Percentiles rank a stretch among this genome's conserved stretches.
Conservation (phyloP, 352 stramenopile species). For the Phytophthora multivora region DNA sequence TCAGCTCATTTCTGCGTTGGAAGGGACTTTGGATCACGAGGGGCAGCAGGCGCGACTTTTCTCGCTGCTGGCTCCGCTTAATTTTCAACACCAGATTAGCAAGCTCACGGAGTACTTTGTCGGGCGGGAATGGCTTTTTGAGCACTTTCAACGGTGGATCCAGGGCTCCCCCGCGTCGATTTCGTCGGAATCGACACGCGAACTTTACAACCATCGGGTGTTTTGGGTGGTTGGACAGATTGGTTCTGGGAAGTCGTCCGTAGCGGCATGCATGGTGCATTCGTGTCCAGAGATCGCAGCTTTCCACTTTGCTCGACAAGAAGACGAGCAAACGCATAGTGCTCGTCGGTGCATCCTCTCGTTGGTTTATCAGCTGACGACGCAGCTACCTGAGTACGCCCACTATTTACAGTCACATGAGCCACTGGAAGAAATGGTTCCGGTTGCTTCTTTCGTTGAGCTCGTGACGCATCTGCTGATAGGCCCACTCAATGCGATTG, state of each 20-base stretch:
- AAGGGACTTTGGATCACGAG: conserved; percentile 73
- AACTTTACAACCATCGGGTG: conserved; percentile 38
- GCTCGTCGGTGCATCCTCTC: conserved; percentile 68
- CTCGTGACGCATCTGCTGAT: conserved; percentile 61
- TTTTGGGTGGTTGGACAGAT: conserved; percentile 82
- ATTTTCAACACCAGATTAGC: conserved; percentile 77
- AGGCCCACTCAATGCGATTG: conserved; percentile 70
- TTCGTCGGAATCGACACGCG: conserved; percentile 2
- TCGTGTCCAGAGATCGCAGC: conserved; percentile 68
- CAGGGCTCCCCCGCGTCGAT: conserved; percentile 14
- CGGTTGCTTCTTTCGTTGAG: conserved; percentile 65
- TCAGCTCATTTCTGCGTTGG: conserved; percentile 60
- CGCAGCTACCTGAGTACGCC: conserved; percentile 70
- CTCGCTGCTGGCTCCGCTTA: conserved; percentile 67
- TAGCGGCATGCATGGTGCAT: conserved; percentile 72
- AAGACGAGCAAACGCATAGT: conserved; percentile 80
- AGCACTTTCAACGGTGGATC: conserved; percentile 55
- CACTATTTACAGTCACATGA: conserved; percentile 71
- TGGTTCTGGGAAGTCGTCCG: conserved; percentile 66
- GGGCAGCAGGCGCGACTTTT: conserved; percentile 73
- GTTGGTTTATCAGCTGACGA: conserved; percentile 76
- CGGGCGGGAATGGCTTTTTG: conserved; percentile 69
- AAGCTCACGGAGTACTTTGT: conserved; percentile 68
- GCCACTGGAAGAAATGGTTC: conserved; percentile 74
- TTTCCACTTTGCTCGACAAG: conserved; percentile 74